Conservation (phyloP, 768 basidiomycete genomes). For the Suillus subaureus region DNA sequence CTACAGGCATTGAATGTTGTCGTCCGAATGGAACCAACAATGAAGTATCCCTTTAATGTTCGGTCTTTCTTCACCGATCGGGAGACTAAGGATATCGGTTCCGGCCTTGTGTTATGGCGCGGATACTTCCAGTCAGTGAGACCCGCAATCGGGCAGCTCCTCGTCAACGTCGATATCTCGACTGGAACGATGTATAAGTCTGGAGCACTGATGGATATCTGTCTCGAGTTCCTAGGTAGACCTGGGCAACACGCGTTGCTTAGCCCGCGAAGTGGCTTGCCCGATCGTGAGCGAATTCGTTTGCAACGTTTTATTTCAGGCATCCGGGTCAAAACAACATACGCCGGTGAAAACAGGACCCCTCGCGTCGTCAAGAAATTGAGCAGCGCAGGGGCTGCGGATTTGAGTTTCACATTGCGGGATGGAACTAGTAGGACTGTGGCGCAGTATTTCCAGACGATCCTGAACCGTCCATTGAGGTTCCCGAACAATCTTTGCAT, state of each 20-base stretch:
- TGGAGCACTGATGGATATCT: constrained; percentile 59
- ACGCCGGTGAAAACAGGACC: constrained; percentile 41
- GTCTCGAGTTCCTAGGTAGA: constrained; percentile 53
- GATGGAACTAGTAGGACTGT: constrained; percentile 60
- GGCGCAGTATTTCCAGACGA: constrained; percentile 59
- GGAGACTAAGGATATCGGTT: constrained; percentile 56
- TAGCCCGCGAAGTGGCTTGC: constrained; percentile 43
- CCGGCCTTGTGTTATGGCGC: constrained; percentile 72
- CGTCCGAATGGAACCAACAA: constrained; percentile 72
- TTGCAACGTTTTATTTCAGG: constrained; percentile 60
- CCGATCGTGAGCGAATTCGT: constrained; percentile 53
- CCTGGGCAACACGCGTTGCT: constrained; percentile 34
- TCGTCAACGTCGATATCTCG: constrained; percentile 78
- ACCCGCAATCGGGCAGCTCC: constrained; percentile 61
- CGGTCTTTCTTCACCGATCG: constrained; percentile 71
- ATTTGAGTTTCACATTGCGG: constrained; percentile 55
- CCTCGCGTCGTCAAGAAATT: constrained; percentile 68
- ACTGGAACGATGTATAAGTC: constrained; percentile 76
- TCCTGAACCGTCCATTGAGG: constrained; percentile 53
- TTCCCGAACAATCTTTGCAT: constrained; percentile 68
- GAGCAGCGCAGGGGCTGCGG: constrained; percentile 52
- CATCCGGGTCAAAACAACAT: constrained; percentile 48
- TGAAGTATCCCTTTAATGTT: constrained; percentile 69
- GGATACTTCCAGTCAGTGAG: constrained; percentile 83
- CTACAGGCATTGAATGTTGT: constrained; percentile 71